Base-by-base conservation (phyloP, 176 grass and related monocot species). In the Pontederia crassipes region DNA sequence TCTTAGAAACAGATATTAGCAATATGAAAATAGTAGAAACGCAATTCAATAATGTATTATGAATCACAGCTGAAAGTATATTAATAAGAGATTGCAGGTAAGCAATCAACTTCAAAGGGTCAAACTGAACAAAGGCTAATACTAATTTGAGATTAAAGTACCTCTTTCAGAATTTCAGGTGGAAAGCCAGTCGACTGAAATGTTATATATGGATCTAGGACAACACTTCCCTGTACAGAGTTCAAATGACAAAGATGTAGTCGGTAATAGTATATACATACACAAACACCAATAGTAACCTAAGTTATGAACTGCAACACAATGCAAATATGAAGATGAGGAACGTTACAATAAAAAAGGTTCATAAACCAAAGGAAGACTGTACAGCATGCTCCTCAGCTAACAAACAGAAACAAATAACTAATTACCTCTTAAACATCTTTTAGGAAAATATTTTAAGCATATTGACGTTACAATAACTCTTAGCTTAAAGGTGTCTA, bases 141-240 rank as follows among this genome's bases (percentile, higher is more conserved):
- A 45, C 8, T 14, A 47, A 67, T 27, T 61, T 35, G 17, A 24
- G 24, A n/a, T 0, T 8, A 20, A 17, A 32, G 28, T 71, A 95
- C 90, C 90, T 84, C 86, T 62, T 81, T 76, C 73, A 96, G 81
- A 56, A 96, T 80, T 54, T 86, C 87, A 4, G 73, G 32, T 32
- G 86, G 81, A 79, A 96, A 90, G 45, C 69, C 45, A 6, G 83
- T 88, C 7, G 87, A 82, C 50, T 90, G 75, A 66, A 96, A 96
- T 35, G 87, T 76, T 46, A 68, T 85, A 56, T 79, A 90, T 51
- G 92, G 87, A 1, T 61, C 26, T 55, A 87, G 81, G n/a, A 78
- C 75, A 27, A 84, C 83, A 55, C 72, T 74, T 58, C 90, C 90
- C 86, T 86, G 64, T 35, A 40, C 2, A 54, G 62, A 81, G 63